Evolutionary conservation across 2,329 filamentous ascomycete species (phyloP), one percentile per base, ranked within the genome.

Genomic region (Talaromyces sp.): DNA sequence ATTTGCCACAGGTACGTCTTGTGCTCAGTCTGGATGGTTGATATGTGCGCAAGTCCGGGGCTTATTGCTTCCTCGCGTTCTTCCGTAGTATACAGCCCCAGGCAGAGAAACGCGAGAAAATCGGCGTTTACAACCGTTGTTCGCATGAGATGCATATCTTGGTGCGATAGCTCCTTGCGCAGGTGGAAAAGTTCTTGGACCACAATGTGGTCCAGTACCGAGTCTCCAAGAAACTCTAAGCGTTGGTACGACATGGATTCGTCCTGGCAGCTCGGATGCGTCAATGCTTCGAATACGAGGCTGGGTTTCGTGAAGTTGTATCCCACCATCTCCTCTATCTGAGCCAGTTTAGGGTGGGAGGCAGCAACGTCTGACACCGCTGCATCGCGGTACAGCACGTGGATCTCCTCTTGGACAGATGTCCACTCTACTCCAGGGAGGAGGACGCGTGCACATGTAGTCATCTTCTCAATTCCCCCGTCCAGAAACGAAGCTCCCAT

Each of bases 171-270:
- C 2, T 81, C 70, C 2, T 73, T 71, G 10, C 72, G 70, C 2
- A 71, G 53, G 10, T 53, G 69, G 72, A 85, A 89, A 5, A 94
- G 76, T n/a, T 77, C 80, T 0, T 77, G 79, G 7, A 91, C 86
- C 56, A 97, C 79, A 60, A 96, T 79, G 67, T 87, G 84, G 74
- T 98, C 94, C 0, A 98, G 84, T 2, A 97, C 80, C 0, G 92
- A 85, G 68, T 98, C 94, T 0, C 94, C 94, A 0, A 97, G 78
- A 68, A 95, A 96, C 70, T 97, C 94, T 0, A 97, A 83, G 0
- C 92, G 85, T 66, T 97, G 90, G 68, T 87, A 87, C 0, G 82
- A 84, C 40, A 76, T 73, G 12, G 86, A 82, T 4, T 82, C 78
- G 16, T 77, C 74, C 33, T 79, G 79, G 57, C 80, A 82, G 0